A percentile compares a stretch with the other conserved stretches of the same genome.
These are phyloP conservation scores for Thelephora ganbajun DNA, from an alignment of 768 basidiomycete genomes.

Conservation along the genomic window DNA sequence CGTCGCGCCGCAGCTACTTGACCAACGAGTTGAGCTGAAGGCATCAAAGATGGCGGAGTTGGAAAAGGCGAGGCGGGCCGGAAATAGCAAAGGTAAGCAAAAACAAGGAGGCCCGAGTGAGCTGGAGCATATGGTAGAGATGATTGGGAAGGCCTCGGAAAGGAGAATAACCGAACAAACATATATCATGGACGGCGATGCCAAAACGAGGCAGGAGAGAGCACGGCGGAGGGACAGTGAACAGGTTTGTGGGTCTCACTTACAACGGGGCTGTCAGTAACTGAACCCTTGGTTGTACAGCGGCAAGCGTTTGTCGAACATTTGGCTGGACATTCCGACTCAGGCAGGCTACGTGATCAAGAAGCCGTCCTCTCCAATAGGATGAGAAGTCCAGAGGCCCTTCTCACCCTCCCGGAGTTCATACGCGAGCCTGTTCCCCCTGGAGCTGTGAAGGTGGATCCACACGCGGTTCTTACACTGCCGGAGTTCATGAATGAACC, in stretches of 20 bases:
- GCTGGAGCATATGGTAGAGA: slow-evolving; percentile 55
- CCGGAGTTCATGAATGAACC: slow-evolving; percentile 39
- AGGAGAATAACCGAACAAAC: slow-evolving; percentile 58
- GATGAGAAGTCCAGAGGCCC: slow-evolving; percentile 24
- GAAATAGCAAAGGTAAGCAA: slow-evolving; percentile 27
- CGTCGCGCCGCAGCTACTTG: slow-evolving; percentile 76
- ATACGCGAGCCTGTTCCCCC: slow-evolving; percentile 22
- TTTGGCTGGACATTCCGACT: slow-evolving; percentile 54
- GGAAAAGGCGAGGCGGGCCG: slow-evolving; percentile 48
- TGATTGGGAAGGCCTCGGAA: slow-evolving; percentile 58
- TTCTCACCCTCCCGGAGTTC: slow-evolving; percentile 28
- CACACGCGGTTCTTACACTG: slow-evolving; percentile 18
- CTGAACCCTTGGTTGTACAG: slow-evolving; percentile 20
- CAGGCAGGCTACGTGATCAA: slow-evolving; percentile 66
- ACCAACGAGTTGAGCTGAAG: slow-evolving; percentile 88
- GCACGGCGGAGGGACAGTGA: slow-evolving; percentile 42
- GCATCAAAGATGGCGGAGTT: slow-evolving; percentile 55
- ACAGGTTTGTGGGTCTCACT: slow-evolving; percentile 32
- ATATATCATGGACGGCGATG: slow-evolving; percentile 48
- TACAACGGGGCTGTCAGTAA: too few relatives aligned
- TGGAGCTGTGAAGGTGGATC: slow-evolving; percentile 12
- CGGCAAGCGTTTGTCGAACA: slow-evolving; percentile 66
- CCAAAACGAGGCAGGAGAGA: slow-evolving; percentile 40
- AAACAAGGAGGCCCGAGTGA: slow-evolving; percentile 37
- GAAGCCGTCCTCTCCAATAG: slow-evolving; percentile 37